Evolutionary conservation across 2,329 filamentous ascomycete species (phyloP).

Genomic region (Verticillium nubilum): DNA sequence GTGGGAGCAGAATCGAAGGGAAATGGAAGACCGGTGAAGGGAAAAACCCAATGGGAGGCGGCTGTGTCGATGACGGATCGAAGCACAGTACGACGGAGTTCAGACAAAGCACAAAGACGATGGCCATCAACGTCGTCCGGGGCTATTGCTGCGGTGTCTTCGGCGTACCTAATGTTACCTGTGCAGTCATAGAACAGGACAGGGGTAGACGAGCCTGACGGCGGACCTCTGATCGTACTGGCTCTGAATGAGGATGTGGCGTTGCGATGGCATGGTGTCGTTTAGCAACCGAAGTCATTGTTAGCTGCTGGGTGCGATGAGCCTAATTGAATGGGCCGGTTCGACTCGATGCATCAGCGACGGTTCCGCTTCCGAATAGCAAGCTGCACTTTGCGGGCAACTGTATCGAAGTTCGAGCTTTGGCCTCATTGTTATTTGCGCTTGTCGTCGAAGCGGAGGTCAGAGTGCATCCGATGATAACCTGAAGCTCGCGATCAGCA

Average conservation of each 20-base stretch:
- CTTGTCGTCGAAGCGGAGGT: background rate
- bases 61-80: background rate
- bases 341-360: background rate
- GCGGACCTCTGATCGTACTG: background rate
- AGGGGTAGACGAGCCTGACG: background rate
- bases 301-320: background rate
- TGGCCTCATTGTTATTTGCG: background rate
- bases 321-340: background rate
- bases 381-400: too few species aligned
- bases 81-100: background rate
- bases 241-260: background rate
- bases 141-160: background rate
- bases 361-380: background rate
- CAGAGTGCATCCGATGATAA: background rate
- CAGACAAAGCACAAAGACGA: background rate
- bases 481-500: background rate
- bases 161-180: background rate
- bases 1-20: background rate
- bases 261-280: background rate
- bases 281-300: background rate
- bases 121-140: background rate
- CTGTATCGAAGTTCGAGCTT: background rate
- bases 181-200: background rate
- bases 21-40: background rate
- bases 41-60: background rate